Evolutionary conservation across 768 basidiomycete genomes (phyloP).

Genomic region (Tricholoma saponaceum): DNA sequence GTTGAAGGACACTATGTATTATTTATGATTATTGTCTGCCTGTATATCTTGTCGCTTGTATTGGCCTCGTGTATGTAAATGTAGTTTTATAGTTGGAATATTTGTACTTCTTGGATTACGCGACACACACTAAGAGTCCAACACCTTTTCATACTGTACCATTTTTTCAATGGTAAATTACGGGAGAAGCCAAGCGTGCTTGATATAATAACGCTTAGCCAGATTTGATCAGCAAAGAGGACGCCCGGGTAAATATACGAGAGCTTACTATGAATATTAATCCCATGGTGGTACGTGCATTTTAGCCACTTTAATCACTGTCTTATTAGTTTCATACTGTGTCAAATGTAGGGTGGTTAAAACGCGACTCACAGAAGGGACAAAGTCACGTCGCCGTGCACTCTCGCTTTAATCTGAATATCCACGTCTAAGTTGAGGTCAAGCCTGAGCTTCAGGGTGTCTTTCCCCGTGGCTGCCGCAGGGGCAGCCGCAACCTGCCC

Average conservation of each 20-base stretch:
- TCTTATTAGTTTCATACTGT: not conserved
- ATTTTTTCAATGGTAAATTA: too few species aligned
- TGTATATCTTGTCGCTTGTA: too few species aligned
- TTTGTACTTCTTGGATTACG: too few species aligned
- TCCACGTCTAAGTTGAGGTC: conserved; percentile 16
- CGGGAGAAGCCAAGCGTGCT: too few species aligned
- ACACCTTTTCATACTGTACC: too few species aligned
- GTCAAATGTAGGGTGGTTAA: not conserved
- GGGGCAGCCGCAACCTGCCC: not conserved
- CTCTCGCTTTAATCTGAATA: conserved; percentile 14
- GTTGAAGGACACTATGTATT: conserved; percentile 74
- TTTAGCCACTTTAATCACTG: not conserved
- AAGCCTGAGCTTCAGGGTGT: conserved; percentile 14
- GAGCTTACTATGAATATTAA: not conserved
- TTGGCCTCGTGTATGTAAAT: not conserved
- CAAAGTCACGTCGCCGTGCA: conserved; percentile 16
- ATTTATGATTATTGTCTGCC: conserved; percentile 38
- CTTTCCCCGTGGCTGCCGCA: conserved; percentile 3
- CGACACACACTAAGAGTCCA: too few species aligned
- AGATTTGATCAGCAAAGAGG: not conserved
- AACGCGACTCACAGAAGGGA: conserved; percentile 15
- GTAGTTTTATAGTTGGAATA: not conserved
- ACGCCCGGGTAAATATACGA: not conserved
- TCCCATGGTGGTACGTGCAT: not conserved
- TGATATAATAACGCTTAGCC: too few species aligned